phyloP scores from a whole-genome alignment of 179 eudicot genomes.

The Vitellaria paradoxa region DNA sequence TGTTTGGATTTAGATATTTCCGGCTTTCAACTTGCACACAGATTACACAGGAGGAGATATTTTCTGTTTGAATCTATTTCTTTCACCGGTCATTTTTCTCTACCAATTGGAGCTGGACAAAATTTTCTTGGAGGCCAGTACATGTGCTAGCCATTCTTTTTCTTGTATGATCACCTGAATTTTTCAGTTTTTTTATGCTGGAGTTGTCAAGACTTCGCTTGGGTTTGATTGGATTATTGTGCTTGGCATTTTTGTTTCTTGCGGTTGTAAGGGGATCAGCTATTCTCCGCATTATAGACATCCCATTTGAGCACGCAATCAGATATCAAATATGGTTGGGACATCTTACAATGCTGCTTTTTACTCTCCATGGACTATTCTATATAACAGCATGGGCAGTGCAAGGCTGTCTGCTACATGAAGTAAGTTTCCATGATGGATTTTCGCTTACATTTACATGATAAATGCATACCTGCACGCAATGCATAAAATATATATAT shows the following conservation, averaged over 20 bases:
- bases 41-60: no score
- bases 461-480: not conserved
- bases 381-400: slow-evolving; percentile 64
- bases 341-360: slow-evolving; percentile 42
- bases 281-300: slow-evolving; percentile 46
- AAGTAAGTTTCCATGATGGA: slow-evolving; percentile 36
- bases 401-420: slow-evolving; percentile 47
- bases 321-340: slow-evolving; percentile 63
- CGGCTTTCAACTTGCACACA: no score
- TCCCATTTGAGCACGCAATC: slow-evolving; percentile 60
- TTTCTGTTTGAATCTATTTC: no score
- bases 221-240: slow-evolving; percentile 68
- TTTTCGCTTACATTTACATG: slow-evolving; percentile 8
- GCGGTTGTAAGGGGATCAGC: slow-evolving; percentile 52
- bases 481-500: no score
- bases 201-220: slow-evolving; percentile 53
- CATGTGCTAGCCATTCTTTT: not conserved
- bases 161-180: slow-evolving; percentile 4
- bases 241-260: slow-evolving; percentile 54
- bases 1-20: no score
- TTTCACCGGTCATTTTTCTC: no score
- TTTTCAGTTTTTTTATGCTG: slow-evolving; percentile 52
- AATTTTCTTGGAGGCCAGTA: no score
- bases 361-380: slow-evolving; percentile 69
- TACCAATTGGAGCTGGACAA: no score